These are phyloP conservation scores for Flaveria linearis DNA, from an alignment of 129 eudicot genomes.

Conservation along the genomic window DNA sequence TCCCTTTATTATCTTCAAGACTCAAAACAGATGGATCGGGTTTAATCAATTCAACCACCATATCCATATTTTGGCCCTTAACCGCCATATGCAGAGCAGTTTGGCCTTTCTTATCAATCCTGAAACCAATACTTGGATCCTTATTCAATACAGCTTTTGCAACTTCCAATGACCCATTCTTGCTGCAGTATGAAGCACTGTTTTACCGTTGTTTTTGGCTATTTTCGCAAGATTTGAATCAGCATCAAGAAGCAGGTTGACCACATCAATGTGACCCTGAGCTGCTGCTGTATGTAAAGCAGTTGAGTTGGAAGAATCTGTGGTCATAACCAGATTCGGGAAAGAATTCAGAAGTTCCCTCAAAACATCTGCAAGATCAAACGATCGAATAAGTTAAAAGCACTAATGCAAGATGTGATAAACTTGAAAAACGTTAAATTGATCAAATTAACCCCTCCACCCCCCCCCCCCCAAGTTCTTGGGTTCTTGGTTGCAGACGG, in stretches of 20 bases:
- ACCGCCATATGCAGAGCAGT: constrained; percentile 99
- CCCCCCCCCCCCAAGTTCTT: background rate
- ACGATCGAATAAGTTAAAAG: background rate
- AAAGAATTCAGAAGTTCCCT: constrained; percentile 61
- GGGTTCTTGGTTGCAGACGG: background rate
- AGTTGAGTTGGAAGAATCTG: constrained; percentile 84
- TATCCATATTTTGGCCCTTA: constrained; percentile 80
- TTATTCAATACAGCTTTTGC: constrained; percentile 70
- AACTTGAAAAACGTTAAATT: background rate
- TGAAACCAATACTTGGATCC: constrained; percentile 78
- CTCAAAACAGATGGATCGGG: constrained; percentile 82
- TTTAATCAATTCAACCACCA: constrained; percentile 74
- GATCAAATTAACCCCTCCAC: no score
- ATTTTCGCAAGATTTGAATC: constrained; percentile 95
- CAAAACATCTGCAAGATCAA: constrained; percentile 61
- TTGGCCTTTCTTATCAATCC: constrained; percentile 90
- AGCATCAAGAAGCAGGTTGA: constrained; percentile 78
- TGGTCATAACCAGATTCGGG: constrained; percentile 92
- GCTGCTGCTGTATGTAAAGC: constrained; percentile 97
- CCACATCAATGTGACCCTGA: constrained; percentile 85
- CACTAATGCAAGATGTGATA: background rate
- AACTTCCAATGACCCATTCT: constrained; percentile 98
- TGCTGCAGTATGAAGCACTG: constrained; percentile 92
- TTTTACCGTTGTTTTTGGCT: constrained; percentile 88
- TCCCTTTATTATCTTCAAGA: constrained; percentile 86